Conservation (phyloP, 2,329 filamentous ascomycete genomes). For the Cladophialophora bantiana region DNA sequence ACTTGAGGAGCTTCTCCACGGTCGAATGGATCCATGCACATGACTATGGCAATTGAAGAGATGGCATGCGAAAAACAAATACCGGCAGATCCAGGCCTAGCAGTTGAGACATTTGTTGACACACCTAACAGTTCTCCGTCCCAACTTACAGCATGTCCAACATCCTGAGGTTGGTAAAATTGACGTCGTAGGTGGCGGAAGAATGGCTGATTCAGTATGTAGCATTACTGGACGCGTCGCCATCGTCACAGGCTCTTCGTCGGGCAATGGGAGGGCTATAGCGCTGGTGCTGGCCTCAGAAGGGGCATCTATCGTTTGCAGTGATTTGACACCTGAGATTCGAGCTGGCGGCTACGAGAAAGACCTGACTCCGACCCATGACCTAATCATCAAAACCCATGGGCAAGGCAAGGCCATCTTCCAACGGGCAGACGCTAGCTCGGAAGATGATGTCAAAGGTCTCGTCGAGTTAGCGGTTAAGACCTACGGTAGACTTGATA, state of each 20-base stretch:
- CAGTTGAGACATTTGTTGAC: background rate
- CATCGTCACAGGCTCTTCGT: constrained; percentile 57
- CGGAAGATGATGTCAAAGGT: constrained; percentile 46
- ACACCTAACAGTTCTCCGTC: background rate
- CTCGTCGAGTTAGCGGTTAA: constrained; percentile 48
- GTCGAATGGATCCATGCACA: background rate
- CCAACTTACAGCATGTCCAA: background rate
- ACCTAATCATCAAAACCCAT: constrained; percentile 46
- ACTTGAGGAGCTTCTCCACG: background rate
- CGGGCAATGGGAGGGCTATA: constrained; percentile 56
- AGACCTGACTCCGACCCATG: constrained; percentile 45
- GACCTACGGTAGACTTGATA: constrained; percentile 52
- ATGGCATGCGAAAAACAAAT: background rate
- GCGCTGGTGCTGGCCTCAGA: constrained; percentile 50
- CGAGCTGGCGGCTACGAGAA: background rate
- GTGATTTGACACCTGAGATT: constrained; percentile 45
- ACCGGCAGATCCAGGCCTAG: background rate
- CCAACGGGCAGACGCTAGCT: constrained; percentile 53
- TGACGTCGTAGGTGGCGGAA: background rate
- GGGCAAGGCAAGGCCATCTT: constrained; percentile 51
- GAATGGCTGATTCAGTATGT: background rate
- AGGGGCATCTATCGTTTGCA: constrained; percentile 53
- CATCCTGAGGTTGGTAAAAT: background rate
- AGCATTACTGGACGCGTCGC: constrained; percentile 44
- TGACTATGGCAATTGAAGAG: background rate